phyloP scores from a whole-genome alignment of 108 stramenopile genomes.

The Cyclotella choctawhatcheeana region DNA sequence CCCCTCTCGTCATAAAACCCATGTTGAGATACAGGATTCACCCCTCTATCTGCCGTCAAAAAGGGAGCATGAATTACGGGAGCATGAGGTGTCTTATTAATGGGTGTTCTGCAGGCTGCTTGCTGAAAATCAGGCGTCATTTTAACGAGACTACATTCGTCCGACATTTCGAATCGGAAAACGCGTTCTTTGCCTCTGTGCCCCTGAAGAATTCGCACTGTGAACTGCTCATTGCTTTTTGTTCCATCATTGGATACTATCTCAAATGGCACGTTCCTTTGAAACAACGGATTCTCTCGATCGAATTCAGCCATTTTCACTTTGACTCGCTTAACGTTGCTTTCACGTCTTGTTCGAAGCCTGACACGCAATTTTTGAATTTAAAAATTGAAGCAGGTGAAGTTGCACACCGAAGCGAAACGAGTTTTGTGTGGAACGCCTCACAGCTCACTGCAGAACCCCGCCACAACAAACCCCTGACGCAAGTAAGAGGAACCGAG shows the following conservation, averaged over 20 bases:
- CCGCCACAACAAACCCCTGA: too few relatives aligned
- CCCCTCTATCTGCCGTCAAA: constrained; percentile 37
- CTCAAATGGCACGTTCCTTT: constrained; percentile 46
- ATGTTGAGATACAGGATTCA: constrained; percentile 10
- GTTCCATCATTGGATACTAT: constrained; percentile 1
- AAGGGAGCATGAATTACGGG: constrained; percentile 43
- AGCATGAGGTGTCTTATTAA: constrained; percentile 21
- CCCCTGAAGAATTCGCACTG: constrained; percentile 48
- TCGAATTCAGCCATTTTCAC: constrained; percentile 43
- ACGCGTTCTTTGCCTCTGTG: constrained; percentile 44
- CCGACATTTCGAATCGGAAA: constrained; percentile 59
- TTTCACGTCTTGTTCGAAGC: too few relatives aligned
- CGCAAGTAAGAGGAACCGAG: too few relatives aligned
- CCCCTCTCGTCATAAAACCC: constrained; percentile 2
- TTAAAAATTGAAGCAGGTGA: too few relatives aligned
- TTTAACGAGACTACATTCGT: constrained; percentile 46
- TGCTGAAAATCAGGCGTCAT: not conserved
- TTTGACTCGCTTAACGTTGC: too few relatives aligned
- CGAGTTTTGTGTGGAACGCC: too few relatives aligned
- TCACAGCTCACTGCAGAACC: too few relatives aligned
- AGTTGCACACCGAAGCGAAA: too few relatives aligned
- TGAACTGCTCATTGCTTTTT: constrained; percentile 33
- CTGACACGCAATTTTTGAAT: too few relatives aligned
- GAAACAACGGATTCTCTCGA: constrained; percentile 43
- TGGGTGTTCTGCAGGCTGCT: constrained; percentile 15